Conservation (phyloP, 2,329 filamentous ascomycete species). For the Talaromyces sp. region DNA sequence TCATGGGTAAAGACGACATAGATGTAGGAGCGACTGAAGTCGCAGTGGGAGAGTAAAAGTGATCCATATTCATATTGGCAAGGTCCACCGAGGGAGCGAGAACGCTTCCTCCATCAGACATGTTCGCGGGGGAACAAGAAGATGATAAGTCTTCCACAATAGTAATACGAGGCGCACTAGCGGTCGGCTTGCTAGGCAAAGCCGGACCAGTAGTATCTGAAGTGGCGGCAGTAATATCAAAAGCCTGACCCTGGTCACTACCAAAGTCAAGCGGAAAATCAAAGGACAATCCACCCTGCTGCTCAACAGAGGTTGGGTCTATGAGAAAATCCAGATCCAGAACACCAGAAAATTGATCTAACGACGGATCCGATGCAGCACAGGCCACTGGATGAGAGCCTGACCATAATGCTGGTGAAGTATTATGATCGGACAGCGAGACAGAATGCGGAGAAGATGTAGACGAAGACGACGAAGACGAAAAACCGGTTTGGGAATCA, state of each 20-base stretch:
- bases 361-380: constrained; percentile 6
- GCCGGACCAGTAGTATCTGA: background rate
- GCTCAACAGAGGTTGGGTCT: background rate
- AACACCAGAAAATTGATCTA: constrained; percentile 14
- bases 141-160: constrained; percentile 11
- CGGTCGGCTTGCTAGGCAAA: background rate
- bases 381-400: constrained; percentile 5
- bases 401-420: constrained; percentile 15
- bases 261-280: constrained; percentile 14
- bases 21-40: constrained; percentile 5
- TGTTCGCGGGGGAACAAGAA: constrained; percentile 8
- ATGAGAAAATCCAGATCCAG: constrained; percentile 14
- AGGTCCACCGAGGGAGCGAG: constrained; percentile 11
- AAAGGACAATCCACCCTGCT: constrained; percentile 10
- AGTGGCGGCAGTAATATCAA: background rate
- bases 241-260: background rate
- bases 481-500: constrained; percentile 11
- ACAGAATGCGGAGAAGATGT: constrained; percentile 9
- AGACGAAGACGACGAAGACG: constrained; percentile 13
- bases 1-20: constrained; percentile 9
- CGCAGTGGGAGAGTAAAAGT: constrained; percentile 11
- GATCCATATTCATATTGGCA: constrained; percentile 11
- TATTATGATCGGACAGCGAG: constrained; percentile 5
- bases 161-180: background rate
- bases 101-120: constrained; percentile 10